These are phyloP conservation scores for Coniosporium apollinis DNA, from an alignment of 495 filamentous ascomycete genomes.

Conservation along the genomic window DNA sequence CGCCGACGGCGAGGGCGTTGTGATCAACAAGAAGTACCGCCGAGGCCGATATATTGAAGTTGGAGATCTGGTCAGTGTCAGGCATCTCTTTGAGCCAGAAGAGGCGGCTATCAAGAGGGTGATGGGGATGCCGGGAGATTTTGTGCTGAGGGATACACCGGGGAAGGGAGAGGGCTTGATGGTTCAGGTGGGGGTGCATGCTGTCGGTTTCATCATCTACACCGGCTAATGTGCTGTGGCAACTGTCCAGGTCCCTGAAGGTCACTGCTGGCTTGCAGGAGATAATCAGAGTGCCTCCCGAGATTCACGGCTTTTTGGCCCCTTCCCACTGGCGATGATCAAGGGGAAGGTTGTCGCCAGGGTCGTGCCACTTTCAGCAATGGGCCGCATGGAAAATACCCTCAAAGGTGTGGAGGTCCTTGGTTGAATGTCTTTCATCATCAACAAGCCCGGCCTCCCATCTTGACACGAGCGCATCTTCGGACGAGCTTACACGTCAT, in stretches of 20 bases:
- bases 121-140: slow-evolving; percentile 77
- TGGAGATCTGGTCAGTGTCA: slow-evolving; percentile 68
- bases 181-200: slow-evolving; percentile 58
- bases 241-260: slow-evolving; percentile 53
- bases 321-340: slow-evolving; percentile 67
- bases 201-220: background rate
- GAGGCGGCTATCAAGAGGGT: slow-evolving; percentile 55
- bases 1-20: slow-evolving; percentile 7
- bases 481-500: too few species aligned
- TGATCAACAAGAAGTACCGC: slow-evolving; percentile 41
- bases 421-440: too few species aligned
- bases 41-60: slow-evolving; percentile 53
- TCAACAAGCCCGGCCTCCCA: too few species aligned
- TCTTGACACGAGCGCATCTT: too few species aligned
- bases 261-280: slow-evolving; percentile 76
- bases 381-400: too few species aligned
- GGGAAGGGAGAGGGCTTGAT: slow-evolving; percentile 35
- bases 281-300: slow-evolving; percentile 72
- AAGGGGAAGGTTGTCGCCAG: slow-evolving; percentile 59
- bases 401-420: too few species aligned
- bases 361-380: too few species aligned
- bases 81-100: slow-evolving; percentile 42
- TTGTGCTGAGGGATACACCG: slow-evolving; percentile 56
- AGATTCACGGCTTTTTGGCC: slow-evolving; percentile 75
- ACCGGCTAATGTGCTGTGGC: too few species aligned